Evolutionary conservation across 805 yeast species (phyloP).

Genomic region (Debaryomyces castellii): DNA sequence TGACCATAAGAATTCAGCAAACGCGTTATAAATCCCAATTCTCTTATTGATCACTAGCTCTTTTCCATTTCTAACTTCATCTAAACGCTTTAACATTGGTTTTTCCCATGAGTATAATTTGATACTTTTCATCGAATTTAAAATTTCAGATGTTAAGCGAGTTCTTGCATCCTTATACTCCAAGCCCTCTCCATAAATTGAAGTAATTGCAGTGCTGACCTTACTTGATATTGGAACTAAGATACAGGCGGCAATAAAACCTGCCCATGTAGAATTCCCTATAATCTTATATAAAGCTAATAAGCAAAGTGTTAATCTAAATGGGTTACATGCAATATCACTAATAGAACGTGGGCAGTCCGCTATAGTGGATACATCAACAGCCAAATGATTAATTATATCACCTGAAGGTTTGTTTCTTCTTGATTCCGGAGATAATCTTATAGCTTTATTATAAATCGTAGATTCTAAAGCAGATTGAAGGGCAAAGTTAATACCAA

Average conservation of each 20-base stretch:
- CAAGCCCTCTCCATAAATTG: constrained; percentile 27
- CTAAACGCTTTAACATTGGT: constrained; percentile 35
- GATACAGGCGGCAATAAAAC: constrained; percentile 28
- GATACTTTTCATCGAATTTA: constrained; percentile 36
- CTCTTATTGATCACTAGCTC: constrained; percentile 28
- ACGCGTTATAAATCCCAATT: constrained; percentile 33
- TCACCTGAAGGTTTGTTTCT: constrained; percentile 33
- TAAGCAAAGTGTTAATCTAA: constrained; percentile 25
- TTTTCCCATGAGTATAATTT: constrained; percentile 44
- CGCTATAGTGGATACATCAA: constrained; percentile 22
- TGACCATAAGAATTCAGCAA: constrained; percentile 34
- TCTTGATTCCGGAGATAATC: constrained; percentile 30
- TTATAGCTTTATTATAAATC: constrained; percentile 28
- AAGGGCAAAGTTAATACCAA: constrained; percentile 13
- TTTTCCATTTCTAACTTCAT: constrained; percentile 32
- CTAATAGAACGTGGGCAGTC: constrained; percentile 15
- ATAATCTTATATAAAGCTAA: constrained; percentile 32
- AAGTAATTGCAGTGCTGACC: constrained; percentile 24
- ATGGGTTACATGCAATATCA: constrained; percentile 21
- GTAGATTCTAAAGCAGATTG: constrained; percentile 21
- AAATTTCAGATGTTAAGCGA: constrained; percentile 36
- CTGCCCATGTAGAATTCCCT: constrained; percentile 37
- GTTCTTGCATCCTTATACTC: constrained; percentile 37
- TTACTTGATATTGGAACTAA: constrained; percentile 31
- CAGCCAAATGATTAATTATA: constrained; percentile 31